Base-by-base conservation (phyloP, 345 rosid genomes). In the Boechera divaricarpa region DNA sequence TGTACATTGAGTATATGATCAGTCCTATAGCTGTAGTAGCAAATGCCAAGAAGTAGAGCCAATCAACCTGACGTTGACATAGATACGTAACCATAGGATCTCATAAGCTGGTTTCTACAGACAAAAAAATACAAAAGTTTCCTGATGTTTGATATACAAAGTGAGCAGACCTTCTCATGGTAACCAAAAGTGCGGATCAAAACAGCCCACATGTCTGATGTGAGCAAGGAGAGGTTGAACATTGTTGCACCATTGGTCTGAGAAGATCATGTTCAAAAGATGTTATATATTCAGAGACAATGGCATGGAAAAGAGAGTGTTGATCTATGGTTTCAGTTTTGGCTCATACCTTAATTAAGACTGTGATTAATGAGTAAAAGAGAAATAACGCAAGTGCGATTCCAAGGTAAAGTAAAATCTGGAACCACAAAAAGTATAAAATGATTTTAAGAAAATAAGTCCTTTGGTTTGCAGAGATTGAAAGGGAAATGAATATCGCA, bases 171-270 rank as follows among this genome's bases (percentile, higher is more conserved):
- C 94, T 91, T 91, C 76, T 94, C 92, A 38, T 86, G 91, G 84
- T 89, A 95, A 62, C 88, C 90, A 60, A 89, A 92, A 35, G 83
- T 86, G 61, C 98, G 96, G 80, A 95, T 95, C 55, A 92, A 4
- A 59, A 95, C 93, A 1, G 97, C 89, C 98, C 96, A 95, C 98
- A 95, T 92, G 75, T 95, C 97, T 44, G 98, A 88, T 57, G 99
- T 90, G 29, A 95, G 87, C 81, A 95, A 73, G 13, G 99, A 95
- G 76, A 95, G 86, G 78, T 83, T 95, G 65, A 95, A 86, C 99
- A 95, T 92, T 16, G 97, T 84, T n/a, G 99, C 74, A 3, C 99
- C 97, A 69, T 52, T 92, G 35, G 81, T 82, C 98, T 89, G 86
- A 39, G 12, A 39, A 10, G 42, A 3, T 9, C 42, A 39, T 39